A percentile compares a stretch with the other conserved stretches of the same genome.
phyloP scores from a whole-genome alignment of 192 early-diverging fungal genomes.

The Backusella parvicylindrica region DNA sequence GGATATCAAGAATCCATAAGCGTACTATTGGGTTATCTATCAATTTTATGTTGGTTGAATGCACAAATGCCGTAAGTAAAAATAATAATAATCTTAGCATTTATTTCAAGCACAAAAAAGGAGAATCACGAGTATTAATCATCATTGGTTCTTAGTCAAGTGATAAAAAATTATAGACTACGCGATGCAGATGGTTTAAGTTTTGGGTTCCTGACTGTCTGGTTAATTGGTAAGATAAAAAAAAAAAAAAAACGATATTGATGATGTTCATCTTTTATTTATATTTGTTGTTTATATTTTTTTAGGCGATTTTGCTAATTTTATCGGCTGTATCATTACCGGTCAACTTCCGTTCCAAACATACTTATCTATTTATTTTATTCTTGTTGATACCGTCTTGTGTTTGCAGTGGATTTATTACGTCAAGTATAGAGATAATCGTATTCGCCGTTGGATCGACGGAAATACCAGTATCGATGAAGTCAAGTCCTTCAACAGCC shows the following conservation, averaged over 20 bases:
- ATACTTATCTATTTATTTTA: conserved; percentile 27
- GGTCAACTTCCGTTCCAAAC: conserved; percentile 68
- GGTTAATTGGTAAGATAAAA: conserved; percentile 51
- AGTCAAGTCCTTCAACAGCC: neutral
- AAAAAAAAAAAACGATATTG: too few species aligned
- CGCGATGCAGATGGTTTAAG: conserved; percentile 47
- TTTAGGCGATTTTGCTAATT: conserved; percentile 66
- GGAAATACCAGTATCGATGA: neutral
- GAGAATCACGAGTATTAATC: neutral
- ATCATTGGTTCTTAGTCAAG: conserved; percentile 30
- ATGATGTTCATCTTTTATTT: neutral
- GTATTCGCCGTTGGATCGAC: conserved; percentile 17
- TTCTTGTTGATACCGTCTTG: conserved; percentile 26
- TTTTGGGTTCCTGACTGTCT: conserved; percentile 54
- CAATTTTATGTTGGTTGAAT: conserved; percentile 65
- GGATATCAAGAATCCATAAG: conserved; percentile 38
- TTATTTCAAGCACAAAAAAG: neutral
- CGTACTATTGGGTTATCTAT: conserved; percentile 49
- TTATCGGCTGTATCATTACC: conserved; percentile 65
- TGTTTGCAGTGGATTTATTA: conserved; percentile 31
- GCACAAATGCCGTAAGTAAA: conserved; percentile 68
- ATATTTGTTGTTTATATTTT: neutral
- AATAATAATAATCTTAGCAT: neutral
- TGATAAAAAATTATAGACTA: conserved; percentile 51
- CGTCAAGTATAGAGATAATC: conserved; percentile 17